Percentiles rank a stretch among this genome's conserved stretches.
Evolutionary conservation across 2,329 filamentous ascomycete genomes (phyloP).

Genomic region (Fonsecaea erecta): DNA sequence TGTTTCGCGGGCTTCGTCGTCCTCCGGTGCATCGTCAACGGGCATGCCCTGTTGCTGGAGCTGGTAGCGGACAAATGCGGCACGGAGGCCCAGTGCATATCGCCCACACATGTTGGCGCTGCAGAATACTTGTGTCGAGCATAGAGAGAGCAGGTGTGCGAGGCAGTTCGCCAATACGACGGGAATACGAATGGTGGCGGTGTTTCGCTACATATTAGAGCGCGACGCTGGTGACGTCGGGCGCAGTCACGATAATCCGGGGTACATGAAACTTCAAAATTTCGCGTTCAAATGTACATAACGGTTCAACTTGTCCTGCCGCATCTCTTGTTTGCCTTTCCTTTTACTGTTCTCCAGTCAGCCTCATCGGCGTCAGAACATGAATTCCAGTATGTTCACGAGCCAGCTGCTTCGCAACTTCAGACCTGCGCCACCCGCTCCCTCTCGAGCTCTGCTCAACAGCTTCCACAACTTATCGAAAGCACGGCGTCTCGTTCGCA

Average conservation of each 20-base stretch:
- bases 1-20: conserved; percentile 72
- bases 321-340: not conserved
- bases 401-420: conserved; percentile 5
- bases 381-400: conserved; percentile 5
- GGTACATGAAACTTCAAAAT: conserved; percentile 3
- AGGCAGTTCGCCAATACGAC: conserved; percentile 1
- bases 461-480: conserved; percentile 7
- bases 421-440: conserved; percentile 16
- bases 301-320: not conserved
- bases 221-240: conserved; percentile 16
- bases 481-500: conserved; percentile 4
- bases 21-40: conserved; percentile 71
- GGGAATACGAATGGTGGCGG: not conserved
- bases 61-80: conserved; percentile 74
- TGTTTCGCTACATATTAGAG: too few relatives aligned
- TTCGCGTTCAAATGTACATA: not conserved
- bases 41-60: conserved; percentile 75
- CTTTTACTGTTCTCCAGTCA: not conserved
- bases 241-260: conserved; percentile 9
- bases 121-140: not conserved
- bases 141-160: not conserved
- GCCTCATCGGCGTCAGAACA: conserved; percentile 5
- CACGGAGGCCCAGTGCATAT: conserved; percentile 69
- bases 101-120: conserved; percentile 67
- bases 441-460: conserved; percentile 23